These are phyloP conservation scores for Harrya chromipes DNA, from an alignment of 768 basidiomycete species.

Conservation along the genomic window DNA sequence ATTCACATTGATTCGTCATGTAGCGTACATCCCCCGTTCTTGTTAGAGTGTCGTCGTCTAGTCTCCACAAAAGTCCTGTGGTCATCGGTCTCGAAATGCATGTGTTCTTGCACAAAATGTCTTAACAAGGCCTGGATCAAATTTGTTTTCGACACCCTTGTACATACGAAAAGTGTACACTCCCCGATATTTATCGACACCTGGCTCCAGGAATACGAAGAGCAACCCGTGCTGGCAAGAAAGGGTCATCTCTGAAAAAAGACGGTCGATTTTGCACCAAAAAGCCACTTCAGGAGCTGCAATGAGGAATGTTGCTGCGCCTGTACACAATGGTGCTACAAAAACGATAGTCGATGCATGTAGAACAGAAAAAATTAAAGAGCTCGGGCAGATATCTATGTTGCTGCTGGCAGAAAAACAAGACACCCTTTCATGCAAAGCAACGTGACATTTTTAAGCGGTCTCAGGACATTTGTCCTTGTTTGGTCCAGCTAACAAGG, in stretches of 20 bases:
- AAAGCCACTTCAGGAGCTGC: slow-evolving; percentile 34
- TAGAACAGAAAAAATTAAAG: too few species aligned
- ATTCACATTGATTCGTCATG: too few species aligned
- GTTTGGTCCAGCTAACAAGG: slow-evolving; percentile 1
- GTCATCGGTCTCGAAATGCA: too few species aligned
- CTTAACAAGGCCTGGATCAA: too few species aligned
- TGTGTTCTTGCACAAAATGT: too few species aligned
- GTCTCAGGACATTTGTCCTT: slow-evolving; percentile 4
- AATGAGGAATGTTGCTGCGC: slow-evolving; percentile 25
- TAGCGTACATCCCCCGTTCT: too few species aligned
- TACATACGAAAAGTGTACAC: slow-evolving; percentile 10
- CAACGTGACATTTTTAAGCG: too few species aligned
- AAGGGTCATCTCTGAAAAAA: slow-evolving; percentile 2
- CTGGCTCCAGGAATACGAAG: neutral
- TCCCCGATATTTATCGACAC: slow-evolving; percentile 6
- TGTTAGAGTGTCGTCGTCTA: too few species aligned
- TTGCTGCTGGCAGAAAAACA: neutral
- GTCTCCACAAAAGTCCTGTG: too few species aligned
- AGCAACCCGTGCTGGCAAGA: slow-evolving; percentile 5
- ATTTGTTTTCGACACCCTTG: too few species aligned
- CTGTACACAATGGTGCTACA: slow-evolving; percentile 32
- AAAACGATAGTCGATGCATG: neutral
- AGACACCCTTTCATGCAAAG: too few species aligned
- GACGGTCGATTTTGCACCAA: slow-evolving; percentile 23
- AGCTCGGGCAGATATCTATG: neutral